Evolutionary conservation across 495 filamentous ascomycete species (phyloP).

Genomic region (Rostrohypoxylon terebratum): DNA sequence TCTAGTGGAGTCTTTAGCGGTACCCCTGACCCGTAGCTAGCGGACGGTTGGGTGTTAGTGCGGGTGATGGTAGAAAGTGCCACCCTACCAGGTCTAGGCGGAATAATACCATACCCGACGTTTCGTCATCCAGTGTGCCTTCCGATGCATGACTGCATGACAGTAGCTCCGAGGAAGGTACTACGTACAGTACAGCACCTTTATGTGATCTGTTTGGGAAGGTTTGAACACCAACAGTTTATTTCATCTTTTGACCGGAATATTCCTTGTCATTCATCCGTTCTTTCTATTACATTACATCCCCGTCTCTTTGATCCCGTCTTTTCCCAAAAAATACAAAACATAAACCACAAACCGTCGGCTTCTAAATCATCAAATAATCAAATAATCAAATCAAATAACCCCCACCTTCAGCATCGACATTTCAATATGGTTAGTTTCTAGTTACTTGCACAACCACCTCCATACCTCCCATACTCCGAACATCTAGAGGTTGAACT

Average conservation of each 20-base stretch:
- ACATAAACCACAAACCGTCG: background rate
- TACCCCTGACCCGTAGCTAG: slow-evolving; percentile 6
- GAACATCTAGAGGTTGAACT: slow-evolving; percentile 11
- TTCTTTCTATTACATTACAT: background rate
- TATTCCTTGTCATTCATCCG: background rate
- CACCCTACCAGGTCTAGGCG: slow-evolving; percentile 6
- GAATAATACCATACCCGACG: slow-evolving; percentile 41
- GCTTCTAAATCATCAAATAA: background rate
- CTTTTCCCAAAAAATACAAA: background rate
- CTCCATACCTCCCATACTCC: slow-evolving; percentile 21
- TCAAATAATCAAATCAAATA: no score
- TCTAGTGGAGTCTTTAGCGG: slow-evolving; percentile 1
- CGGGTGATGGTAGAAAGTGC: background rate
- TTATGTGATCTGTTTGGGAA: slow-evolving; percentile 10
- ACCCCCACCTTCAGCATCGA: slow-evolving; percentile 22
- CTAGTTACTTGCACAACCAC: slow-evolving; percentile 32
- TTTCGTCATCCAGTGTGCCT: slow-evolving; percentile 50
- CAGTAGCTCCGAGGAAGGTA: slow-evolving; percentile 22
- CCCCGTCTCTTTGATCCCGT: background rate
- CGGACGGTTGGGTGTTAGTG: background rate
- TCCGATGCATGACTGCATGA: background rate
- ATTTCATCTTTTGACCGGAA: slow-evolving; percentile 7
- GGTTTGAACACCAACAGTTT: slow-evolving; percentile 1
- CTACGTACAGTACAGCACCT: no score
- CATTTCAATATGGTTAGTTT: no score